Base-by-base conservation (phyloP, 2,329 filamentous ascomycete species). In the Tolypocladium guangdongense region DNA sequence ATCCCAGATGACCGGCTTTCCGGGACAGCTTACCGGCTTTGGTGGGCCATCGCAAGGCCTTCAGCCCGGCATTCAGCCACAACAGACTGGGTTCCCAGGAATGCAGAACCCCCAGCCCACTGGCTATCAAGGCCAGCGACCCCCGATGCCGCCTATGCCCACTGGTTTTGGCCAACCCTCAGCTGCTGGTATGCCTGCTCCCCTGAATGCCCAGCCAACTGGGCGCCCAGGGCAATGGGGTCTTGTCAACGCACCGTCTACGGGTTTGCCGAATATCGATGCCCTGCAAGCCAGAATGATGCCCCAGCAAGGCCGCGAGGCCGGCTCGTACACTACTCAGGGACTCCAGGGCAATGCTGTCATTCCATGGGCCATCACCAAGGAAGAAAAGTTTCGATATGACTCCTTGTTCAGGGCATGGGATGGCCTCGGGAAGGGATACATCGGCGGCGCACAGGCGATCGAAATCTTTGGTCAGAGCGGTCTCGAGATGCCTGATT, bases 401-500 rank as follows among this genome's bases (percentile, higher is more conserved):
- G 93, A 99, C 69, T 82, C 90, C 56, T 82, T 97, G 36, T 99
- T 99, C 77, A 88, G 85, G 59, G 91, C 91, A 6, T 99, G 93
- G 93, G 93, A 99, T 71, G 93, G 93, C 3, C 82, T 99, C 58
- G 82, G 84, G 58, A 96, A 95, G 69, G 93, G 93, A 0, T 96
- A 86, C 63, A 95, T 99, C 65, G 87, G 84, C 48, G 93, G 93
- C 51, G 88, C 88, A 61, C 90, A 93, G 62, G 92, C 93, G 16
- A 93, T 97, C 65, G 93, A 99, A 70, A 95, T 99, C 56, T 92
- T 99, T 68, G 89, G 91, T 10, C 93, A 99, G 68, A 96, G 91
- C 74, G 93, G 93, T 43, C 75, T 99, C 33, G 89, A 93, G 49
- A 95, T 95, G 70, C 76, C 86, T 30, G 93, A 97, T 61, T 75